Conservation (phyloP, 2,329 filamentous ascomycete species). For the Talaromyces verruculosus region DNA sequence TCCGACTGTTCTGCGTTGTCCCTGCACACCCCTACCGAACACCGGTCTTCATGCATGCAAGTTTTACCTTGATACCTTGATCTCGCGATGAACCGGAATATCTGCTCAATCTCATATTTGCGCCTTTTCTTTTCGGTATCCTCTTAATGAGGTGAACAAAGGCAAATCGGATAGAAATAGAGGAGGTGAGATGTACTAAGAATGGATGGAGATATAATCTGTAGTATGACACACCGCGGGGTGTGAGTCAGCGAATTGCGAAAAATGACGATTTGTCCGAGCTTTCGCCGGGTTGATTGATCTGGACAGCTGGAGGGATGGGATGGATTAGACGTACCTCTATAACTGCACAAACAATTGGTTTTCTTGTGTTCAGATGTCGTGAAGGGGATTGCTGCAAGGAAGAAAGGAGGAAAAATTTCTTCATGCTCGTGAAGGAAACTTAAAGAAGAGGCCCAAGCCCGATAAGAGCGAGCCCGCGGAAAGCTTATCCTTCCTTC, state of each 20-base stretch:
- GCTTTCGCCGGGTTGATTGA: not conserved
- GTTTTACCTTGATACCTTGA: slow-evolving; percentile 42
- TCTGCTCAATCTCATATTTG: slow-evolving; percentile 43
- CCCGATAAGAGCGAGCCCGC: not conserved
- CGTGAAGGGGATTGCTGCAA: not conserved
- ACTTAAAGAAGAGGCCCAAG: not conserved
- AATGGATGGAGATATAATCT: slow-evolving; percentile 5
- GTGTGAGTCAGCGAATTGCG: slow-evolving; percentile 13
- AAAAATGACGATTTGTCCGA: not conserved
- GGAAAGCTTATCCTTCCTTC: slow-evolving; percentile 2
- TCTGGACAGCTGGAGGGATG: not conserved
- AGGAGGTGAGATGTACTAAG: slow-evolving; percentile 32
- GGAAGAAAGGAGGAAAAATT: not conserved
- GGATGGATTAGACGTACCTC: not conserved
- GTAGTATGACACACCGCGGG: not conserved
- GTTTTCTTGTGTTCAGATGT: no score
- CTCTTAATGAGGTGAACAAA: not conserved
- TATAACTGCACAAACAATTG: not conserved
- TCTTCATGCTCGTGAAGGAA: not conserved
- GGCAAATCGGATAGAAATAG: slow-evolving; percentile 22
- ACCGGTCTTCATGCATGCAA: slow-evolving; percentile 44
- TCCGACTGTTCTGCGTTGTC: not conserved
- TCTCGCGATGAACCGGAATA: slow-evolving; percentile 38
- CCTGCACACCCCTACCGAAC: slow-evolving; percentile 31
- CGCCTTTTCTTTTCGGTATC: slow-evolving; percentile 19